These are phyloP conservation scores for Zelonia costaricensis DNA, from an alignment of 208 protist genomes.

Conservation along the genomic window DNA sequence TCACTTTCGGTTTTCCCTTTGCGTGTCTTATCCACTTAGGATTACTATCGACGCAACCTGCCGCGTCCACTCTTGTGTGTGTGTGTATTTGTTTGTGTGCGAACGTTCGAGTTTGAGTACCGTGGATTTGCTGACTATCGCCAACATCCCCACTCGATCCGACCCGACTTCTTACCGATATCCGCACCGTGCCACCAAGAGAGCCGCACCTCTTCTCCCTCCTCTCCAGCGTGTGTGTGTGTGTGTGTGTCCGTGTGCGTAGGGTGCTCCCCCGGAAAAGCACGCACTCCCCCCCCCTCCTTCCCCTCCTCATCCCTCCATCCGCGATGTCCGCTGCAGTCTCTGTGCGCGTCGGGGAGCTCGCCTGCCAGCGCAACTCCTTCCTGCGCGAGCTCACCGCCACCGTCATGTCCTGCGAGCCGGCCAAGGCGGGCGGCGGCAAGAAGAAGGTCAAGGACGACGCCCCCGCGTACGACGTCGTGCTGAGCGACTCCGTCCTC, in stretches of 20 bases:
- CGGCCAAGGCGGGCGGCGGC: constrained; percentile 11
- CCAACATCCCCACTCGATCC: no score
- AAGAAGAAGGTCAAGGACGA: constrained; percentile 40
- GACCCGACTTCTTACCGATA: no score
- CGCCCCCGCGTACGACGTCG: constrained; percentile 48
- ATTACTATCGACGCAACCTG: no score
- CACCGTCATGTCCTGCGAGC: constrained; percentile 63
- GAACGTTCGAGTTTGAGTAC: no score
- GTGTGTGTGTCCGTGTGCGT: neutral
- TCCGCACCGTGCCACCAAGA: neutral
- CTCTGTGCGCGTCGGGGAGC: constrained; percentile 58
- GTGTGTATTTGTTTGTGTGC: no score
- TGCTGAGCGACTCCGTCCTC: constrained; percentile 79
- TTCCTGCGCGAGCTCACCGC: constrained; percentile 66
- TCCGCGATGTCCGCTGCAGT: constrained; percentile 12
- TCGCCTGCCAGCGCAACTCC: constrained; percentile 73
- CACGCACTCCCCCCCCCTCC: neutral
- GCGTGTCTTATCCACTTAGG: no score
- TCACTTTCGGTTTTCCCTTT: no score
- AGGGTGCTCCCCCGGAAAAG: neutral
- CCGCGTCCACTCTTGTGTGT: no score
- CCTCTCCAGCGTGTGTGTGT: neutral
- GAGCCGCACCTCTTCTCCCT: neutral
- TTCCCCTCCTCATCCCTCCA: constrained; percentile 3
- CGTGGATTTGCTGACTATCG: no score